A percentile compares a stretch with the other conserved stretches of the same genome.
Evolutionary conservation across 805 yeast genomes (phyloP).

Genomic region (Candida fluviatilis): DNA sequence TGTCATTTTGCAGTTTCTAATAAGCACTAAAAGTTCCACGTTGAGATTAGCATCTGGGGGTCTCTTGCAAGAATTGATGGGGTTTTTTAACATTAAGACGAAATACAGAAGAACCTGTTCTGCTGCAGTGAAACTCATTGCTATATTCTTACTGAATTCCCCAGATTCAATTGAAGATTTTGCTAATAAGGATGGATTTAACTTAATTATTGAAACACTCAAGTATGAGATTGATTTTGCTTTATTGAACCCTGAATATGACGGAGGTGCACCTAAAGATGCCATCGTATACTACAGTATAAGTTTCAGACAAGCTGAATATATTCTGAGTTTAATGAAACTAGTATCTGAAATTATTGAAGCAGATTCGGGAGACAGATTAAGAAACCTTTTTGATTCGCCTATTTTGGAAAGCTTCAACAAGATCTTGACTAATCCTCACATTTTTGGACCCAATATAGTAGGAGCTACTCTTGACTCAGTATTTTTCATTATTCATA

Average conservation of each 20-base stretch:
- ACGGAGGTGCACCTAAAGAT: conserved; percentile 53
- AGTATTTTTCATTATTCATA: conserved; percentile 69
- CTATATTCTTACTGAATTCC: conserved; percentile 39
- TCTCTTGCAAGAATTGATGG: conserved; percentile 58
- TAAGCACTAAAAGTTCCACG: conserved; percentile 51
- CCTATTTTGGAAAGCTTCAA: conserved; percentile 63
- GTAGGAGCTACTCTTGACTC: conserved; percentile 59
- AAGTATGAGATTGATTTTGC: conserved; percentile 64
- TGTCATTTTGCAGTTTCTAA: conserved; percentile 57
- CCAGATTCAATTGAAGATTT: conserved; percentile 58
- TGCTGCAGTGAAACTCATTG: conserved; percentile 58
- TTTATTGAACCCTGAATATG: conserved; percentile 51
- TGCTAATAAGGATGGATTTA: conserved; percentile 63
- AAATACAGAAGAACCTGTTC: conserved; percentile 54
- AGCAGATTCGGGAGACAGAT: conserved; percentile 77
- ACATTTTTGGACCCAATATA: conserved; percentile 63
- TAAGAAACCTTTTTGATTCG: conserved; percentile 83
- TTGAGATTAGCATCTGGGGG: conserved; percentile 72
- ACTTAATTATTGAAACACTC: conserved; percentile 53
- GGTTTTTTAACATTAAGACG: conserved; percentile 52
- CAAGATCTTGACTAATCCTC: conserved; percentile 51
- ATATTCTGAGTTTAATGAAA: conserved; percentile 48
- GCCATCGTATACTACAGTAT: conserved; percentile 49
- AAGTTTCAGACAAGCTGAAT: conserved; percentile 55
- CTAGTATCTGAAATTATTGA: conserved; percentile 60